phyloP scores from a whole-genome alignment of 1,284 basidiomycete species.

The Trametes polyzona region DNA sequence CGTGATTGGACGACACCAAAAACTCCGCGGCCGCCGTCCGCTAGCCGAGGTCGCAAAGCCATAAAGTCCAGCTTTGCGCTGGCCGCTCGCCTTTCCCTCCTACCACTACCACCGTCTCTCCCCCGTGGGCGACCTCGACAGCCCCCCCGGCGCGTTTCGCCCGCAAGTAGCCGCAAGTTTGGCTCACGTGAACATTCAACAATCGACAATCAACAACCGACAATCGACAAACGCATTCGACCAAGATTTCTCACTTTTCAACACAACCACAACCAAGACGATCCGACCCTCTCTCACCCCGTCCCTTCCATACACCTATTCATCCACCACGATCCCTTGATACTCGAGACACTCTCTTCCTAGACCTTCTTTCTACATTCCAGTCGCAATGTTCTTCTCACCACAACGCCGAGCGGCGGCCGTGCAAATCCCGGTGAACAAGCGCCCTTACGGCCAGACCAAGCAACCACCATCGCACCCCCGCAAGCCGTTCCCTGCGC shows the following conservation, averaged over 20 bases:
- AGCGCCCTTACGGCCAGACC: slow-evolving; percentile 6
- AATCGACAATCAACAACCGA: background rate
- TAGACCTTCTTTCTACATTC: background rate
- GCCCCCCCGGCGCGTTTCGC: background rate
- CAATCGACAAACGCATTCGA: background rate
- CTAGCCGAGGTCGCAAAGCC: background rate
- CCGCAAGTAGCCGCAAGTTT: background rate
- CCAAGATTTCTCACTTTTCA: no score
- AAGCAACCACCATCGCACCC: slow-evolving; percentile 4
- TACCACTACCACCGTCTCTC: background rate
- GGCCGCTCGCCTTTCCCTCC: background rate
- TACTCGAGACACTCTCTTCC: no score
- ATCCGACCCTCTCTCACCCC: background rate
- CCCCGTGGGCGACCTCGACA: no score
- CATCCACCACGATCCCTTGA: no score
- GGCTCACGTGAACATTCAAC: background rate
- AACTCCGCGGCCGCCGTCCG: background rate
- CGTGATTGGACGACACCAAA: background rate
- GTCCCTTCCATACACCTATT: no score
- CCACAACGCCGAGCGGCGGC: background rate
- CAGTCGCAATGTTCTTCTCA: slow-evolving; percentile 1
- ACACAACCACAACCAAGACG: no score
- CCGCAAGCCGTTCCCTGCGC: slow-evolving; percentile 14
- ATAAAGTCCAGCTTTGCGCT: slow-evolving; percentile 7
- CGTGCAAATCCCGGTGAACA: background rate